Conservation (phyloP, 768 basidiomycete genomes). For the Auriculariales sp. region DNA sequence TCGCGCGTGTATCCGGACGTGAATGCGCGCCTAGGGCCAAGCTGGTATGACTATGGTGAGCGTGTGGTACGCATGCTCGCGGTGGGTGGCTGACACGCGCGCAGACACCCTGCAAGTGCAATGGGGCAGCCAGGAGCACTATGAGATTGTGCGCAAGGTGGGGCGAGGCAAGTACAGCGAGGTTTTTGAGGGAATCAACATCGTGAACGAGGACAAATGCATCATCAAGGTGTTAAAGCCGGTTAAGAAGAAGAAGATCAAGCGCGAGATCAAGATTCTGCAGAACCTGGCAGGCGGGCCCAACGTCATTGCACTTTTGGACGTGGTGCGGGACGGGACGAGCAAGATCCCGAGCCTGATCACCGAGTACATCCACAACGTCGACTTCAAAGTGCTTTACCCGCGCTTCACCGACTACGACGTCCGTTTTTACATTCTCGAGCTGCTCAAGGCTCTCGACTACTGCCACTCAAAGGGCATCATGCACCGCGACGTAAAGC, state of each 20-base stretch:
- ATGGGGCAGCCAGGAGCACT: constrained; percentile 95
- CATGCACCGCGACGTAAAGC: constrained; percentile 98
- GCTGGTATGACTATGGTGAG: constrained; percentile 97
- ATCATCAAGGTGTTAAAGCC: constrained; percentile 98
- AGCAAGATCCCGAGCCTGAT: constrained; percentile 95
- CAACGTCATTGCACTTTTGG: constrained; percentile 83
- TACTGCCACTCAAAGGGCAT: constrained; percentile 98
- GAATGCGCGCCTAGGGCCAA: constrained; percentile 71
- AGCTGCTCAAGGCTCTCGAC: constrained; percentile 94
- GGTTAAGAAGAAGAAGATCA: constrained; percentile 99
- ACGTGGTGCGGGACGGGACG: constrained; percentile 89
- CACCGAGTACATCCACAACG: constrained; percentile 96
- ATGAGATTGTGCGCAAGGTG: constrained; percentile 94
- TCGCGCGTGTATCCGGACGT: constrained; percentile 82
- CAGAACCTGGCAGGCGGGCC: constrained; percentile 94
- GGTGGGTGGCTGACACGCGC: constrained; percentile 4
- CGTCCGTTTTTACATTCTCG: constrained; percentile 92
- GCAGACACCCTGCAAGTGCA: constrained; percentile 92
- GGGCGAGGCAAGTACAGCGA: constrained; percentile 93
- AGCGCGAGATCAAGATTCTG: constrained; percentile 95
- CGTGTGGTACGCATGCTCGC: constrained; percentile 13
- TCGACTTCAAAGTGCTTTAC: constrained; percentile 94
- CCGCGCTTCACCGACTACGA: constrained; percentile 92
- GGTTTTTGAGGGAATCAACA: constrained; percentile 89
- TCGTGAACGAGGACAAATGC: constrained; percentile 83